A percentile compares a stretch with the other conserved stretches of the same genome.
Conservation (phyloP, 1,139 yeast genomes). For the Zygoascus meyerae region DNA sequence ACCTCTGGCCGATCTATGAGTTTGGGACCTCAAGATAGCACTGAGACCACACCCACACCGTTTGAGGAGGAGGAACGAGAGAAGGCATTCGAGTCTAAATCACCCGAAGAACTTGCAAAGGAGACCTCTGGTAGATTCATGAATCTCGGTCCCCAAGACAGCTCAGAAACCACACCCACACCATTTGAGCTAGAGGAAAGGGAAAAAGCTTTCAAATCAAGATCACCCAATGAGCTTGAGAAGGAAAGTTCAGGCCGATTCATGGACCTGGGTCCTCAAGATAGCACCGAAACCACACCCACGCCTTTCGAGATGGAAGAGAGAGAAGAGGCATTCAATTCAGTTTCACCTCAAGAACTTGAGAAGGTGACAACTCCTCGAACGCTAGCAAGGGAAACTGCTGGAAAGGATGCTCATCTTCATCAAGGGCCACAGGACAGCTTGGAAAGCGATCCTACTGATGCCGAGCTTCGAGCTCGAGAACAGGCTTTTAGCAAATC, state of each 20-base stretch:
- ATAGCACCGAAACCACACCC: slow-evolving; percentile 4
- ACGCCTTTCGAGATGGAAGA: slow-evolving; percentile 2
- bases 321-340: slow-evolving; percentile 6
- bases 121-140: not conserved
- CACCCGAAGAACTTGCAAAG: not conserved
- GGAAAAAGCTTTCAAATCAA: slow-evolving; percentile 2
- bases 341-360: not conserved
- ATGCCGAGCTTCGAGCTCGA: not conserved
- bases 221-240: not conserved
- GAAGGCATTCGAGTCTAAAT: not conserved
- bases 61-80: slow-evolving; percentile 5
- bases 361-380: not conserved
- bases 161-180: slow-evolving; percentile 6
- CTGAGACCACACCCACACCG: slow-evolving; percentile 3
- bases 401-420: slow-evolving; percentile 1
- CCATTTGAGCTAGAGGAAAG: slow-evolving; percentile 4
- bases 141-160: slow-evolving; percentile 6
- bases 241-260: not conserved
- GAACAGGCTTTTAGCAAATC: slow-evolving; percentile 3
- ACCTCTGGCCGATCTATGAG: not conserved
- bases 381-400: not conserved
- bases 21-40: slow-evolving; percentile 2
- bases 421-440: slow-evolving; percentile 3
- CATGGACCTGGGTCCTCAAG: slow-evolving; percentile 1
- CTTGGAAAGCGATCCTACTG: slow-evolving; percentile 3